Evolutionary conservation across 2,329 filamentous ascomycete genomes (phyloP), one percentile per base, ranked within the genome.

Genomic region (Didymella exigua): DNA sequence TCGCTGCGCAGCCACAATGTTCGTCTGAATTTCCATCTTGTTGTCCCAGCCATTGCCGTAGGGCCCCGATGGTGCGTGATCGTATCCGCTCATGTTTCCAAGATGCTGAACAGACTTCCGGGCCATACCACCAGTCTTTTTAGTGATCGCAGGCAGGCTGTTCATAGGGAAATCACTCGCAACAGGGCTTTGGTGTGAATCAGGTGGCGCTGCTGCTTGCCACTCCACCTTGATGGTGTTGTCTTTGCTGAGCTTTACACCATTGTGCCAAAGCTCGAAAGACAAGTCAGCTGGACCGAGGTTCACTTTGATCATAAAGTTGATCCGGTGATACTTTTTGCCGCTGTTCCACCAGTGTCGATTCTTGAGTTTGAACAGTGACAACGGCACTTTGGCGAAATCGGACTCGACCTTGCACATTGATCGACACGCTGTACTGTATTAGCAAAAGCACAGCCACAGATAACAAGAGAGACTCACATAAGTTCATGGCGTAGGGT

Each of bases 211-310:
- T 2, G 59, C 60, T 9, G 72, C 60, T 3, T 61, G 37, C 72
- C 72, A 75, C 8, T 74, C 70, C 0, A 76, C 71, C n/a, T 60
- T 67, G n/a, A 75, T 73, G 0, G 69, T 66, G 21, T 73, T 62
- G 40, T 74, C 71, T 8, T 63, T 62, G 36, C 65, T 70, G 4
- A 75, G 61, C 48, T 75, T 75, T 29, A 70, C 66, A 27, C 69
- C 68, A 24, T 74, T 62, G 51, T 72, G 72, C 72, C 74, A 76
- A 1, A 77, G 66, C 60, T 76, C 74, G 49, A 77, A 77, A 3
- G 64, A 61, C 6, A 77, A 63, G 29, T 76, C 75, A 0, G 75
- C 75, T 0, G 75, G 73, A 0, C 74, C 75, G 21, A 77, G 70
- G 34, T 75, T 56, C 11, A 77, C 74, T n/a, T 69, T 64, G 2